A percentile compares a stretch with the other conserved stretches of the same genome.
These are phyloP conservation scores for Carpinus viminea DNA, from an alignment of 306 rosid species.

Conservation along the genomic window DNA sequence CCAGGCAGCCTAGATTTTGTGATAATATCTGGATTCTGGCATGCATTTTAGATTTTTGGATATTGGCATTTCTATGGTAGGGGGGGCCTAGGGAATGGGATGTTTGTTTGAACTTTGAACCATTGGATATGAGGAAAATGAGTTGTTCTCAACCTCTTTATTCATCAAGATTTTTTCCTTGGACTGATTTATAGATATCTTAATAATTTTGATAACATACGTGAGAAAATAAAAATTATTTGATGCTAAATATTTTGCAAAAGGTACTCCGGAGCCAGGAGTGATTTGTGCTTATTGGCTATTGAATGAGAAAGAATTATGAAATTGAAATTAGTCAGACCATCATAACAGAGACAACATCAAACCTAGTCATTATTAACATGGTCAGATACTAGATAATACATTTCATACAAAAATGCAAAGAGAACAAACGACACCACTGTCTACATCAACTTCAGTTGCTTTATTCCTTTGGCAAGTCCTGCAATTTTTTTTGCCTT, in stretches of 20 bases:
- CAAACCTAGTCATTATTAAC: background rate
- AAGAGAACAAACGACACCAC: background rate
- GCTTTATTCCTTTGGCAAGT: background rate
- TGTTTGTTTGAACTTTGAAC: no score
- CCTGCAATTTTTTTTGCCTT: background rate
- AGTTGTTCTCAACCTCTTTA: no score
- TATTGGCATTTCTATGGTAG: no score
- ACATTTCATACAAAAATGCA: background rate
- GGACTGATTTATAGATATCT: no score
- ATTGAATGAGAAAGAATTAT: background rate
- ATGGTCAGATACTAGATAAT: background rate
- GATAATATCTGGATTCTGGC: background rate
- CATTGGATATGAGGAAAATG: no score
- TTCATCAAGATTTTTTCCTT: no score
- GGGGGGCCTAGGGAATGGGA: no score
- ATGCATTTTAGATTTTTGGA: background rate
- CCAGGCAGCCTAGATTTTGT: background rate
- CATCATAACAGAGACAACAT: background rate
- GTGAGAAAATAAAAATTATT: no score
- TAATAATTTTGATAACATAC: no score
- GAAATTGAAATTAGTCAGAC: background rate
- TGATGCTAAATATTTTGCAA: no score
- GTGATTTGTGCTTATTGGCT: background rate
- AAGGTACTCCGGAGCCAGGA: no score
- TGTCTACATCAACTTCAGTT: background rate